phyloP scores from a whole-genome alignment of 768 basidiomycete species.

The Boletus barrowsii region DNA sequence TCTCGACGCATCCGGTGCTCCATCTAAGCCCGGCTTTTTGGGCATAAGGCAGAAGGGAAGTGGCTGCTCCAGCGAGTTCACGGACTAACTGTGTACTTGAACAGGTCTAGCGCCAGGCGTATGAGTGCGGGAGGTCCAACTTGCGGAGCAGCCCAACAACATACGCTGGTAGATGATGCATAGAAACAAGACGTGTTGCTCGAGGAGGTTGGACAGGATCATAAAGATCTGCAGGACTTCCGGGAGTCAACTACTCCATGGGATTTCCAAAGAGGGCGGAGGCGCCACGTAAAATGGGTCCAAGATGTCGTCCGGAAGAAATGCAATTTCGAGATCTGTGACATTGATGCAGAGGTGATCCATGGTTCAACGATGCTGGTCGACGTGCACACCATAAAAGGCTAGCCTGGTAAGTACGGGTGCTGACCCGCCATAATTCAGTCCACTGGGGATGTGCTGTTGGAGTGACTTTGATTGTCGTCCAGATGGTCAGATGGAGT shows the following conservation, averaged over 20 bases:
- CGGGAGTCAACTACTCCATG: slow-evolving; percentile 32
- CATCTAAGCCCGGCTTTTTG: slow-evolving; percentile 40
- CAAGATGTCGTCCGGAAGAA: slow-evolving; percentile 60
- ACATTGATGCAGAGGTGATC: slow-evolving; percentile 8
- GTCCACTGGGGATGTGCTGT: not conserved
- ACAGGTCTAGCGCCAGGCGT: slow-evolving; percentile 48
- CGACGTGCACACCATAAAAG: slow-evolving; percentile 70
- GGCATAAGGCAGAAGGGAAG: slow-evolving; percentile 24
- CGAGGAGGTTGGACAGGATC: slow-evolving; percentile 31
- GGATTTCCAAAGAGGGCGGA: slow-evolving; percentile 47
- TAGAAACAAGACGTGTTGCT: slow-evolving; percentile 39
- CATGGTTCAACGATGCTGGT: slow-evolving; percentile 48
- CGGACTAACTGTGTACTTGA: slow-evolving; percentile 46
- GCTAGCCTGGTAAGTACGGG: slow-evolving; percentile 49
- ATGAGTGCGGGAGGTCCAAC: slow-evolving; percentile 36
- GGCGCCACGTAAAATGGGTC: slow-evolving; percentile 48
- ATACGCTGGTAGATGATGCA: slow-evolving; percentile 53
- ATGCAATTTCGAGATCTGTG: slow-evolving; percentile 63
- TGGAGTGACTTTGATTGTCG: slow-evolving; percentile 31
- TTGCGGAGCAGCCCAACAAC: slow-evolving; percentile 18
- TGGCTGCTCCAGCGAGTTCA: slow-evolving; percentile 34
- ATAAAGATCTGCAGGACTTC: slow-evolving; percentile 26
- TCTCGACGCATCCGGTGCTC: slow-evolving; percentile 26
- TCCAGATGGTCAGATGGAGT: slow-evolving; percentile 53
- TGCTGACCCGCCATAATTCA: slow-evolving; percentile 38